Evolutionary conservation across 192 early-diverging fungal species (phyloP), one percentile per base, ranked within the genome.

Genomic region (Umbelopsis isabellina): DNA sequence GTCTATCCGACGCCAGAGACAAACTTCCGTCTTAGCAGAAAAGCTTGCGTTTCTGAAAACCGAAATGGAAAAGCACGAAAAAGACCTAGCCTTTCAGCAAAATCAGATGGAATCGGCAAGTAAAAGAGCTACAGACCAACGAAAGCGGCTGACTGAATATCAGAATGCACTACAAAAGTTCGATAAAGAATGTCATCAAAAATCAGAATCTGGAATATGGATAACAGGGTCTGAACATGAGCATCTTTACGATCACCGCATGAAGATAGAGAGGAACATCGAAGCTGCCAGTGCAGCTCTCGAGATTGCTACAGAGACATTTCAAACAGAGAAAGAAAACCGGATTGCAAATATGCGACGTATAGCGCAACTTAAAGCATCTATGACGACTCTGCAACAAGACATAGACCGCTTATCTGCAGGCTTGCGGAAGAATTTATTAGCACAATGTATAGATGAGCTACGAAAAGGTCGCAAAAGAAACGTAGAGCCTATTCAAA

Each of bases 181-280:
- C 16, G 55, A 61, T 18, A 11, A 35, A n/a, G 55, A 61, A 3
- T 35, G 55, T 16, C 12, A 35, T 12, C 21, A 61, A 16, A 61
- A 35, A 61, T 61, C 55, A 13, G 33, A 35, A 8, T 61, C 55
- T 61, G 55, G 55, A 18, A 15, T 61, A n/a, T 61, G 55, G 55
- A 61, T 61, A 13, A 61, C 55, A 15, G 55, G 55, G 5, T 61
- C 55, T 4, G 55, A 61, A 6, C 55, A 61, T 61, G 55, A 61
- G 33, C 2, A 61, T 18, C 55, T 61, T 5, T 61, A 61, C 3
- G 30, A 35, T 22, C 9, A 15, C 0, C 55, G 55, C 8, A 16
- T 33, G 33, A 61, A 25, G 12, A 61, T 61, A n/a, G 55, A 61
- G 37, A 25, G 55, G 11, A 61, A 61, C 13, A 61, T 61, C 27